Evolutionary conservation across 495 filamentous ascomycete genomes (phyloP), one percentile per base, ranked within the genome.

Genomic region (Podospora appendiculata): DNA sequence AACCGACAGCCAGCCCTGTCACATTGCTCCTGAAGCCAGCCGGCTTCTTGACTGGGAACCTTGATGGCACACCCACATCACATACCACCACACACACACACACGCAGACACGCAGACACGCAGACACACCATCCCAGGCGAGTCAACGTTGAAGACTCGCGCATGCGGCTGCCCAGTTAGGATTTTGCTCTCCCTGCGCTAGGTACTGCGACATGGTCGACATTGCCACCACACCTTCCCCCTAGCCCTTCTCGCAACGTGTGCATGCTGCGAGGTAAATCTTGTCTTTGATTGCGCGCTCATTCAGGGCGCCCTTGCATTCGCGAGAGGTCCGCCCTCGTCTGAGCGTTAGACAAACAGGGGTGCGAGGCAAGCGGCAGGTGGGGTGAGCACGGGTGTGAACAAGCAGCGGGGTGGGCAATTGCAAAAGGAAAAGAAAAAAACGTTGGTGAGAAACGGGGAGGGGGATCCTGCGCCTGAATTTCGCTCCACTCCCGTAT

Each of bases 241-340:
- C 25, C 38, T 43, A 41, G 43, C 57, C 50, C 49, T 58, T 44
- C n/a, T 42, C 35, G 19, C 53, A 62, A 65, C 62, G 59, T 58
- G 62, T 57, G 60, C 62, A 65, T 65, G 55, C 62, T 65, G 62
- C 62, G 58, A 60, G 59, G 62, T 62, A 60, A 65, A 65, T 65
- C 62, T 47, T n/a, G 52, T 38, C 36, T 47, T 48, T 36, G 56
- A 47, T 50, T 40, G 32, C 48, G 47, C 49, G 50, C 51, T 45
- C 53, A 25, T 25, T 25, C 25, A 25, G 45, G 51, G 36, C 41
- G 45, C 58, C 59, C 59, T 57, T 62, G 59, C 57, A 62, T 62
- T 58, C 47, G 57, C 50, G 53, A 53, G 44, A 32, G 52, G 47
- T 55, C 56, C 50, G 55, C 43, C 32, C 54, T 55, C 52, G 42